Percentiles rank a stretch among this genome's conserved stretches.
Conservation (phyloP, 805 yeast species). For the Diddensiella caesifluorescens region DNA sequence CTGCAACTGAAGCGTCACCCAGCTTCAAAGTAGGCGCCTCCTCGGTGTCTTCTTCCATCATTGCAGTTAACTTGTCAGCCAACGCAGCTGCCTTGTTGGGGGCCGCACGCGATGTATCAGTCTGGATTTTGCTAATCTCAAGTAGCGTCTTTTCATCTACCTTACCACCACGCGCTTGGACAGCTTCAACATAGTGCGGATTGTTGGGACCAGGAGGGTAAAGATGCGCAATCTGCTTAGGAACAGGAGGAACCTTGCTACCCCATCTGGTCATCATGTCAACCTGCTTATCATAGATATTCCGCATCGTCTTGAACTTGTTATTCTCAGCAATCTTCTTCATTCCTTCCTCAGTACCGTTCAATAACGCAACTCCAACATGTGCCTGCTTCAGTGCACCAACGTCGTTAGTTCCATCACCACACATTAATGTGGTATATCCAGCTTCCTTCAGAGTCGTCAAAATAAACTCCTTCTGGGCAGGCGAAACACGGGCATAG, state of each 20-base stretch:
- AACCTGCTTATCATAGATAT: constrained; percentile 79
- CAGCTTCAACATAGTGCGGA: constrained; percentile 79
- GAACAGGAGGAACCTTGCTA: constrained; percentile 57
- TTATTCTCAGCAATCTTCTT: constrained; percentile 81
- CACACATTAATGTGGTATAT: constrained; percentile 95
- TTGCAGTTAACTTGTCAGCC: constrained; percentile 62
- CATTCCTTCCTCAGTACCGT: constrained; percentile 93
- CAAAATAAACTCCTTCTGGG: constrained; percentile 88
- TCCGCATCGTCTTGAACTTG: constrained; percentile 56
- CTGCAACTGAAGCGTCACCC: constrained; percentile 99
- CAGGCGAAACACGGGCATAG: constrained; percentile 94
- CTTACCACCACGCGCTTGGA: constrained; percentile 76
- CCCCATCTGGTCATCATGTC: constrained; percentile 76
- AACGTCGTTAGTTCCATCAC: constrained; percentile 99
- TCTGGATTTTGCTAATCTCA: constrained; percentile 39
- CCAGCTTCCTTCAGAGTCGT: constrained; percentile 80
- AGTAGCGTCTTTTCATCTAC: constrained; percentile 50
- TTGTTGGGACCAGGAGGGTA: constrained; percentile 94
- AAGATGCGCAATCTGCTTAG: constrained; percentile 90
- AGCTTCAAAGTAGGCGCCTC: constrained; percentile 91
- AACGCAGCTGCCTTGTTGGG: constrained; percentile 38
- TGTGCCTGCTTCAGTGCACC: constrained; percentile 99
- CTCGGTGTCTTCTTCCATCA: constrained; percentile 50
- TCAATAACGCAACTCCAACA: constrained; percentile 94
- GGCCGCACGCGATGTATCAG: constrained; percentile 37